Evolutionary conservation across 108 stramenopile species (phyloP), one percentile per base, ranked within the genome.

Genomic region (Chaetoceros tenuissimus): DNA sequence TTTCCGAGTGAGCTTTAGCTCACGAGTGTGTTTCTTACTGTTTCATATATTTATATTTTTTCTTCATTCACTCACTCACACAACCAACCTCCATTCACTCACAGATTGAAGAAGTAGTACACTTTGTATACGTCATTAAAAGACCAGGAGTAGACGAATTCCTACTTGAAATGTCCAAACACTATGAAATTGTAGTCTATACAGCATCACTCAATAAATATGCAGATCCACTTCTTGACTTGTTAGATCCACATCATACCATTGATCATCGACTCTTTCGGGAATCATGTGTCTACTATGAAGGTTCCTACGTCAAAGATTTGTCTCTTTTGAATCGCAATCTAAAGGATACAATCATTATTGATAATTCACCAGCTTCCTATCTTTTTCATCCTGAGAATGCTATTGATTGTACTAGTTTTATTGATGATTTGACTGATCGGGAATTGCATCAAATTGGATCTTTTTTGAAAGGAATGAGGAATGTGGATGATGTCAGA

Each of bases 241-340:
- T 97, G 52, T 80, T 99, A 31, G 96, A 97, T 66, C 74, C 87
- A 23, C 63, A 94, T 28, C 72, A 78, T 28, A 71, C 74, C 8
- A 94, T 98, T 51, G 79, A 82, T 40, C 64, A 75, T 28, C 72
- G 97, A 10, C 75, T 99, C 20, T 99, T 97, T 68, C 88, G 99
- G n/a, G 96, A 98, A 69, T 80, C 87, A 25, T 99, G 99, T 77
- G 94, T 96, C 24, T 94, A 79, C 71, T 95, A 90, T 58, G 93
- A 96, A 62, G 99, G 99, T 22, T 95, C 94, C 65, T 99, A 96
- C 59, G 94, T 99, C 57, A 99, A 99, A 76, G 99, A 96, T 59
- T 60, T 96, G 62, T 79, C 69, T 55, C 46, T 92, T 24, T 55
- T 97, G 29, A 82, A 88, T 46, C 84, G 97, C 34, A 92, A 94